Evolutionary conservation across 2,329 filamentous ascomycete genomes (phyloP).

Genomic region (Metarhizium sp.): DNA sequence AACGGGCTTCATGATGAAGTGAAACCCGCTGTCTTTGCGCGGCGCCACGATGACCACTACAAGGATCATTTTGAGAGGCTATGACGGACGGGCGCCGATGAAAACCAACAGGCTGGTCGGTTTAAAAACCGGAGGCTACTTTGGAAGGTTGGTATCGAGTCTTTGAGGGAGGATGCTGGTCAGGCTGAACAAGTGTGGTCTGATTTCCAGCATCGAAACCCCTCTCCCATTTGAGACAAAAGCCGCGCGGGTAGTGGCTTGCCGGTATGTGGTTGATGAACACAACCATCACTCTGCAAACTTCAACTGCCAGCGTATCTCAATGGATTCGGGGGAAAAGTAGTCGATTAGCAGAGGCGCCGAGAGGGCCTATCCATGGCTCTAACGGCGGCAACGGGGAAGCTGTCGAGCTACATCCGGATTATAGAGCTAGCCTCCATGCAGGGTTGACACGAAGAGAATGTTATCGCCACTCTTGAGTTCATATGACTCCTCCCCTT

Average conservation of each 20-base stretch:
- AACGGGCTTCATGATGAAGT: neutral
- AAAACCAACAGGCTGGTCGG: neutral
- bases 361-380: neutral
- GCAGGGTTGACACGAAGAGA: conserved; percentile 91
- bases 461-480: conserved; percentile 77
- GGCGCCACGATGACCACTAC: neutral
- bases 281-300: neutral
- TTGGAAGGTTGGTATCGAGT: neutral
- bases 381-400: neutral
- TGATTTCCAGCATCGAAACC: neutral
- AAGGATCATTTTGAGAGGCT: neutral
- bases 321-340: neutral
- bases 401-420: neutral
- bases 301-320: neutral
- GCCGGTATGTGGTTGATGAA: neutral
- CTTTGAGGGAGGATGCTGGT: neutral
- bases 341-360: neutral
- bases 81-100: neutral
- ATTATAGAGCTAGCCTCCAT: conserved; percentile 59
- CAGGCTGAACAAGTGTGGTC: neutral
- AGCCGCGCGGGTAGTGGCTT: neutral
- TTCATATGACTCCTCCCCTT: conserved; percentile 86
- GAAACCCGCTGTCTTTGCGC: neutral
- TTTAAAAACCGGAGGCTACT: neutral
- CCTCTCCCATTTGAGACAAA: neutral